phyloP scores from a whole-genome alignment of 2,329 filamentous ascomycete species.

The Bipolaris sorokiniana region DNA sequence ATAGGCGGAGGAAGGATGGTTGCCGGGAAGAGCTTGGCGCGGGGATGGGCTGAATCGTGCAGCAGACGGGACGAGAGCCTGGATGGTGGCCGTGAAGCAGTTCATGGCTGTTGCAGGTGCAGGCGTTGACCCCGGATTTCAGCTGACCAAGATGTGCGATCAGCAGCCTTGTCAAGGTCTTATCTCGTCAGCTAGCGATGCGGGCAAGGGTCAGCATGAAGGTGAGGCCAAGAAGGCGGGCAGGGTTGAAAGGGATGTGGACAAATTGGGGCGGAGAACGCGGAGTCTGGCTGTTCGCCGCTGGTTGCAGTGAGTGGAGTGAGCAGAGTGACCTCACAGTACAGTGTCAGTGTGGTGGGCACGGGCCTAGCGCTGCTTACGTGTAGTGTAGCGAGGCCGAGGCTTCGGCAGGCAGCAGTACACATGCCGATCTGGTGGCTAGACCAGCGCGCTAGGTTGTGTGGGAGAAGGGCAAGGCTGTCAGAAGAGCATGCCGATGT shows the following conservation, averaged over 20 bases:
- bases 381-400: slow-evolving; percentile 25
- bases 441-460: background rate
- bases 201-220: slow-evolving; percentile 10
- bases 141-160: slow-evolving; percentile 27
- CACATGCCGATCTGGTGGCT: slow-evolving; percentile 23
- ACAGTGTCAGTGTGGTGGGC: slow-evolving; percentile 10
- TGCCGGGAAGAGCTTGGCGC: background rate
- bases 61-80: slow-evolving; percentile 20
- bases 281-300: slow-evolving; percentile 4
- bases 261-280: background rate
- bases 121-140: slow-evolving; percentile 23
- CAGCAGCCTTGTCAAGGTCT: slow-evolving; percentile 19
- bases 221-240: background rate
- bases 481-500: background rate
- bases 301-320: slow-evolving; percentile 9
- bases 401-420: slow-evolving; percentile 16
- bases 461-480: background rate
- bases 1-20: background rate
- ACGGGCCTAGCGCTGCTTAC: slow-evolving; percentile 20
- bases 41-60: slow-evolving; percentile 12
- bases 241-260: background rate
- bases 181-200: slow-evolving; percentile 18
- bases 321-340: slow-evolving; percentile 3
- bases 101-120: slow-evolving; percentile 7
- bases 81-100: slow-evolving; percentile 11